Base-by-base conservation (phyloP, 495 filamentous ascomycete genomes). In the Podospora comata region DNA sequence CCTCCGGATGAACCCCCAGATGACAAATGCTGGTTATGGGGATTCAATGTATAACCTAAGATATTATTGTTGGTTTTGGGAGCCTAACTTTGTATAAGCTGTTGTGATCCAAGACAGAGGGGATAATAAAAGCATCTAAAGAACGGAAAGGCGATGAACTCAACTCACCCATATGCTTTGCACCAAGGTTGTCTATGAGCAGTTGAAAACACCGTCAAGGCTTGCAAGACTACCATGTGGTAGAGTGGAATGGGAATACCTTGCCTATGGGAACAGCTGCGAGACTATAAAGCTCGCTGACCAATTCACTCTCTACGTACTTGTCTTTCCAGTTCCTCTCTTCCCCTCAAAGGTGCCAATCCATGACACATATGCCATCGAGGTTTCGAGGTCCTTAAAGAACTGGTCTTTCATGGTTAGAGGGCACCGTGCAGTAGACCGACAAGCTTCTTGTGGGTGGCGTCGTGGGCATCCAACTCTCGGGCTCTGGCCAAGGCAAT, bases 381-480 rank as follows among this genome's bases (percentile, higher is more conserved):
- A 78, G 4, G 76, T 73, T 68, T 90, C 85, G 6, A 83, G 74
- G 19, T 84, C 87, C 67, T 81, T 71, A 55, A 87, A 79, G 77
- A 92, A 91, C n/a, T 83, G 82, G 69, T 92, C 90, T 71, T 92
- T 90, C 39, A 90, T 68, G 5, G 81, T 83, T 16, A 92, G 79
- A 1, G 90, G 89, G 0, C 81, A 9, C 90, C 90, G 71, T 91
- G 89, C 0, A 92, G 78, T 0, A 87, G 86, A 2, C 90, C 89
- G 48, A 88, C 54, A 4, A 20, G 15, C 54, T 5, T 56, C 54
- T 20, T 20, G 19, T 56, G 54, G 15, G 15, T 15, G 6, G 74
- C 68, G 68, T 85, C 70, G 57, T 77, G 83, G 32, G 77, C 77
- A 72, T 92, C 90, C 7, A 91, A 81, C 54, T 81, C 77, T 5